Evolutionary conservation across 1,284 basidiomycete genomes (phyloP).

Genomic region (Melampsora larici-populina): DNA sequence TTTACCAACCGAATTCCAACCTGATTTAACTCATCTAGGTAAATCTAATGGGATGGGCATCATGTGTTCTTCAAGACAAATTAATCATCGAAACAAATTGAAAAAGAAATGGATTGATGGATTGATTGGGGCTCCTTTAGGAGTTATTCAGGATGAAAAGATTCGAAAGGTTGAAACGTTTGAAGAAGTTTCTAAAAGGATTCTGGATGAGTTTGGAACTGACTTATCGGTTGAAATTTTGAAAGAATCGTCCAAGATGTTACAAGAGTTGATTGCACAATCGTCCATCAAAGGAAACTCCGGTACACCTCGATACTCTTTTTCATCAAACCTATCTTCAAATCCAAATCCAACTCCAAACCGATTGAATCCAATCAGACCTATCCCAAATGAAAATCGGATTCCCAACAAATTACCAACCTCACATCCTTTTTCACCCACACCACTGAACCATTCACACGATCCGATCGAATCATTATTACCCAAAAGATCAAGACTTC

Average conservation of each 20-base stretch:
- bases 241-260: slow-evolving; percentile 1
- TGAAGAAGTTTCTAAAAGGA: not conserved
- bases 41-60: slow-evolving; percentile 33
- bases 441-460: not conserved
- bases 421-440: slow-evolving; percentile 25
- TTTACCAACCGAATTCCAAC: slow-evolving; percentile 11
- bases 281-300: too few species aligned
- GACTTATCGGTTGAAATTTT: not conserved
- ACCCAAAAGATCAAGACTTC: slow-evolving; percentile 11
- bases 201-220: slow-evolving; percentile 20
- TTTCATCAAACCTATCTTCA: too few species aligned
- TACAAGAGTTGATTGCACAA: too few species aligned
- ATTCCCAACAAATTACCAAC: slow-evolving; percentile 1
- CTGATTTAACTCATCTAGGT: not conserved
- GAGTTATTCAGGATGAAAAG: slow-evolving; percentile 21
- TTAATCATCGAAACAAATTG: slow-evolving; percentile 19
- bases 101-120: slow-evolving; percentile 22
- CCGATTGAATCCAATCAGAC: not conserved
- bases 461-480: slow-evolving; percentile 27
- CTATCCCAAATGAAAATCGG: not conserved
- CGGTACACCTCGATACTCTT: too few species aligned
- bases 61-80: slow-evolving; percentile 24
- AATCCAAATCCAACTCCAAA: too few species aligned
- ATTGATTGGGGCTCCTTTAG: slow-evolving; percentile 30
- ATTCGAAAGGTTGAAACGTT: not conserved